Evolutionary conservation across 1,284 basidiomycete genomes (phyloP), one percentile per base, ranked within the genome.

Genomic region (Cystobasidium sp.): DNA sequence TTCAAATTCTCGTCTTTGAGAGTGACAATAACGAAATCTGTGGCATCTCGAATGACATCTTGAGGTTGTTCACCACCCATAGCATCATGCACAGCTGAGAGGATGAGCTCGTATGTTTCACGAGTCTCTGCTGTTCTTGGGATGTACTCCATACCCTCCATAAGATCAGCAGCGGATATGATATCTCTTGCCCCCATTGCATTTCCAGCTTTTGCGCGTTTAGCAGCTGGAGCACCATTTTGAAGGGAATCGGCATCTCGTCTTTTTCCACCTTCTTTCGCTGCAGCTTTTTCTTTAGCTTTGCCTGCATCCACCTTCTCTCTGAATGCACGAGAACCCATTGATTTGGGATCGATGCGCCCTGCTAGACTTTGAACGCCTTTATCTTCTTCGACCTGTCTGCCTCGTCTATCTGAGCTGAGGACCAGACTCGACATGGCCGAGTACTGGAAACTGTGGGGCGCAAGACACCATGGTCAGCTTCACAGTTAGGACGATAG

Each of bases 71-170:
- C 97, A 0, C 96, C 96, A 10, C 99, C 87, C 9, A 81, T 69
- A 3, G 88, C 85, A 12, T 87, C 86, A 81, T 97, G 93, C 0
- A 97, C 90, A 49, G 89, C 84, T 10, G 91, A 89, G 16, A 99
- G 86, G 76, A 99, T 90, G 77, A 97, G 88, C 82, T 97, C 92
- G 84, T 97, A 99, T 2, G 95, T 91, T 79, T 97, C 91, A 18
- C 93, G 86, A 22, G 95, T 99, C 84, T 99, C 96, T 5, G 91
- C 88, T 2, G 97, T 98, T 46, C 92, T 86, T 6, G 97, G 97
- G 44, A 92, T 88, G 82, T 99, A 99, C 10, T 89, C 90, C 71
- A 99, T 84, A 0, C 95, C 95, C 81, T 98, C 95, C 64, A 97
- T 89, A 78, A 94, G 91, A 80, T 93, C 88, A 0, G 96, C 97